These are phyloP conservation scores for Talaromyces sp. DNA, from an alignment of 2,329 filamentous ascomycete genomes.

Conservation along the genomic window DNA sequence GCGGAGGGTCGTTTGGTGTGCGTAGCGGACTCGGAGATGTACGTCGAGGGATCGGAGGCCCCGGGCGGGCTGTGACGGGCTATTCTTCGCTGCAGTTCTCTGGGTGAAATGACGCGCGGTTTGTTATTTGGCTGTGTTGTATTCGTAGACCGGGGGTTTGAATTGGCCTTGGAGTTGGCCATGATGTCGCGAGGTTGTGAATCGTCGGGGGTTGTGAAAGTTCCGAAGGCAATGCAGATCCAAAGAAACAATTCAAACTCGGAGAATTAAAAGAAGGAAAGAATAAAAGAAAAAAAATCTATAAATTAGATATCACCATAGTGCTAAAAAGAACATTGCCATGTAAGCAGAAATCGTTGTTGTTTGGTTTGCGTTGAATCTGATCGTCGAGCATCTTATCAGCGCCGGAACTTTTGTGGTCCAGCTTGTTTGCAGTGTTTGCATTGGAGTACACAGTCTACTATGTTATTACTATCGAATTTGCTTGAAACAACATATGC, in stretches of 20 bases:
- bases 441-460: not conserved
- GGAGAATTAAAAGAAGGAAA: not conserved
- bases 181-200: not conserved
- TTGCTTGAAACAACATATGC: not conserved
- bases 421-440: constrained; percentile 17
- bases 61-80: not conserved
- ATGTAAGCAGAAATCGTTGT: not conserved
- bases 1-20: constrained; percentile 6
- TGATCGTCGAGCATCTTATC: constrained; percentile 1
- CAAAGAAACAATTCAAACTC: not conserved
- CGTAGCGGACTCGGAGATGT: constrained; percentile 1
- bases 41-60: not conserved
- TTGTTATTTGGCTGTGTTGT: not conserved
- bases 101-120: constrained; percentile 18
- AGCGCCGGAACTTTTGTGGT: constrained; percentile 6
- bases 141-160: not conserved
- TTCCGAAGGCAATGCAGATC: not conserved
- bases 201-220: not conserved
- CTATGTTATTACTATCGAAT: not conserved
- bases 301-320: not conserved
- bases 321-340: not conserved
- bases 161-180: constrained; percentile 9
- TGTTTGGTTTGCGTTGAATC: not conserved
- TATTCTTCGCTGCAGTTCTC: constrained; percentile 15
- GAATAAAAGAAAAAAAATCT: not conserved